Evolutionary conservation across 257 asterid species (phyloP).

Genomic region (Rehmannia glutinosa): DNA sequence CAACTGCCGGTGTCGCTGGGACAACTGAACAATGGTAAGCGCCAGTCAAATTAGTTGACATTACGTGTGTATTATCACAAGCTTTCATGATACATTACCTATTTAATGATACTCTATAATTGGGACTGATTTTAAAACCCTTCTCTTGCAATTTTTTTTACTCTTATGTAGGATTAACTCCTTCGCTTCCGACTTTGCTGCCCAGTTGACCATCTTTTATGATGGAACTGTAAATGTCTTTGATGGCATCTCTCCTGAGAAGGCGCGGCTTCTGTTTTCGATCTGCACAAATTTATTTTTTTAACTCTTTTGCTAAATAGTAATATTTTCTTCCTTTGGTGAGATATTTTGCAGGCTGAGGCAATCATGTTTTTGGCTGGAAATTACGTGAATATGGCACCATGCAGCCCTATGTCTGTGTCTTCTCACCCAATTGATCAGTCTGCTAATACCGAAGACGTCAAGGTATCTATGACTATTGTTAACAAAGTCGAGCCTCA

Average conservation of each 20-base stretch:
- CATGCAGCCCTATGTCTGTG: not conserved
- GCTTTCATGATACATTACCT: not conserved
- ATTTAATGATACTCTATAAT: not conserved
- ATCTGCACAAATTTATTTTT: not conserved
- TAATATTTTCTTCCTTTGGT: not conserved
- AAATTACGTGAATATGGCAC: conserved; percentile 17
- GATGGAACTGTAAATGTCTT: conserved; percentile 47
- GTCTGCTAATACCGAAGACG: conserved; percentile 25
- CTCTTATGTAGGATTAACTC: conserved; percentile 28
- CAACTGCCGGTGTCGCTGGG: conserved; percentile 30
- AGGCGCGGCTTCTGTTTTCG: conserved; percentile 21
- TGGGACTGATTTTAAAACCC: not conserved
- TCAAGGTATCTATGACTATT: conserved; percentile 19
- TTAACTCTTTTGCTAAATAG: not conserved
- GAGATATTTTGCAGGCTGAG: conserved; percentile 36
- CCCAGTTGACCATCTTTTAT: no score
- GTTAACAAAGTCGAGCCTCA: conserved; percentile 34
- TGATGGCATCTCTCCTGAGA: conserved; percentile 47
- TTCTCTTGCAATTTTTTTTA: not conserved
- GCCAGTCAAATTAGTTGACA: not conserved
- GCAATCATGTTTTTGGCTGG: conserved; percentile 57
- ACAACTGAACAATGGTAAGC: conserved; percentile 41
- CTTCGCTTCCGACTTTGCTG: conserved; percentile 20
- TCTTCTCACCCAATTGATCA: conserved; percentile 29
- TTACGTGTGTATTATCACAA: not conserved